phyloP scores from a whole-genome alignment of 1,139 yeast genomes.

The Spencermartinsiella ligniputridi region DNA sequence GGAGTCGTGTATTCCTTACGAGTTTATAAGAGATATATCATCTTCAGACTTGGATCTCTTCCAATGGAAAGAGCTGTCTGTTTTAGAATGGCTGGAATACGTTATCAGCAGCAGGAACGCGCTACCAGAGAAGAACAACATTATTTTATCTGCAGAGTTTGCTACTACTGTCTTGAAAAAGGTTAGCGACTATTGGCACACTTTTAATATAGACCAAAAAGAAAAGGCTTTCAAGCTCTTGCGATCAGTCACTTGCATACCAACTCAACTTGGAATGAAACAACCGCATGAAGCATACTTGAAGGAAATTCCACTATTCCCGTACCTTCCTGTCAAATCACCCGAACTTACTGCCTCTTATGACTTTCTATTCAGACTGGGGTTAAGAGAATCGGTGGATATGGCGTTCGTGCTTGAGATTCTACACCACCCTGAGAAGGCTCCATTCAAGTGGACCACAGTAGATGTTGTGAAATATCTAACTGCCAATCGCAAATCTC shows the following conservation, averaged over 20 bases:
- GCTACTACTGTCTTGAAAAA: constrained; percentile 28
- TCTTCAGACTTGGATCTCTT: constrained; percentile 20
- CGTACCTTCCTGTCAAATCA: constrained; percentile 35
- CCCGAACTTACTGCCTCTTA: constrained; percentile 26
- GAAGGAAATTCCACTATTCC: constrained; percentile 34
- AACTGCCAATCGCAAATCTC: constrained; percentile 24
- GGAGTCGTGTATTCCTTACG: constrained; percentile 28
- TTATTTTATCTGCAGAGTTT: constrained; percentile 25
- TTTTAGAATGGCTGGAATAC: constrained; percentile 29
- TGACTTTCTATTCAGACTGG: constrained; percentile 31
- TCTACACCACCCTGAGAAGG: constrained; percentile 23
- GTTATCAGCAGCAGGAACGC: constrained; percentile 15
- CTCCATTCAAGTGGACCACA: constrained; percentile 33
- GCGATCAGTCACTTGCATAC: constrained; percentile 30
- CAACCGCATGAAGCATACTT: constrained; percentile 35
- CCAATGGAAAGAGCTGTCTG: constrained; percentile 30
- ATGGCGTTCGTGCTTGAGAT: constrained; percentile 37
- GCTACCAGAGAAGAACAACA: constrained; percentile 19
- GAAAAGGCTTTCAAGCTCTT: constrained; percentile 20
- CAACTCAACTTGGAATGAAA: constrained; percentile 39
- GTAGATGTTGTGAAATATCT: constrained; percentile 36
- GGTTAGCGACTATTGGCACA: constrained; percentile 28
- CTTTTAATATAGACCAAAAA: constrained; percentile 15
- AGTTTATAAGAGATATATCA: constrained; percentile 19
- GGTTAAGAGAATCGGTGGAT: constrained; percentile 39